Conservation (phyloP, 305 asterid species). For the Solanum hybrid region DNA sequence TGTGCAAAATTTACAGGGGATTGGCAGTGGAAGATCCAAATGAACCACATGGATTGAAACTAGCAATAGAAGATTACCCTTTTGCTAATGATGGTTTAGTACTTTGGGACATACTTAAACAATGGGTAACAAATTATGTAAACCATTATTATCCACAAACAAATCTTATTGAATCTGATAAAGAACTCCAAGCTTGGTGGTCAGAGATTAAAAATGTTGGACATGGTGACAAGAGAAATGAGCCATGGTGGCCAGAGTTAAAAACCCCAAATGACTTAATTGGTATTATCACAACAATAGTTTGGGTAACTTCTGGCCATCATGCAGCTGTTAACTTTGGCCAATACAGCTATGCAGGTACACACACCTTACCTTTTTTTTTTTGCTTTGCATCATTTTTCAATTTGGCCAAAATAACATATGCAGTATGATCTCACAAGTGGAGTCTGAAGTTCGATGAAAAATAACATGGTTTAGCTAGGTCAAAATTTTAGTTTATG, state of each 20-base stretch:
- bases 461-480: background rate
- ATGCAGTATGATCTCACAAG: background rate
- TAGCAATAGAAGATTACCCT: slow-evolving; percentile 68
- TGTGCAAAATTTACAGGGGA: slow-evolving; percentile 35
- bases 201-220: slow-evolving; percentile 55
- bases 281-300: slow-evolving; percentile 45
- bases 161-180: slow-evolving; percentile 29
- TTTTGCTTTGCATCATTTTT: background rate
- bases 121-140: slow-evolving; percentile 64
- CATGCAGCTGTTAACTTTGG: slow-evolving; percentile 87
- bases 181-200: slow-evolving; percentile 86
- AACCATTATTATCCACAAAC: slow-evolving; percentile 35
- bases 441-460: background rate
- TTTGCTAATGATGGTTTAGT: slow-evolving; percentile 73
- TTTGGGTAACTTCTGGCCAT: slow-evolving; percentile 70
- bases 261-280: slow-evolving; percentile 34
- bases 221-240: slow-evolving; percentile 67
- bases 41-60: slow-evolving; percentile 60
- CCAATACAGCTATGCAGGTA: slow-evolving; percentile 49
- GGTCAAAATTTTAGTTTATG: background rate
- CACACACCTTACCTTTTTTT: background rate
- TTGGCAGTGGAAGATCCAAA: slow-evolving; percentile 68
- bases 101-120: slow-evolving; percentile 63
- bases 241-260: slow-evolving; percentile 69
- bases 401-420: background rate